Percentiles rank a stretch among this genome's conserved stretches.
Evolutionary conservation across 768 basidiomycete species (phyloP).

Genomic region (Russula earlei): DNA sequence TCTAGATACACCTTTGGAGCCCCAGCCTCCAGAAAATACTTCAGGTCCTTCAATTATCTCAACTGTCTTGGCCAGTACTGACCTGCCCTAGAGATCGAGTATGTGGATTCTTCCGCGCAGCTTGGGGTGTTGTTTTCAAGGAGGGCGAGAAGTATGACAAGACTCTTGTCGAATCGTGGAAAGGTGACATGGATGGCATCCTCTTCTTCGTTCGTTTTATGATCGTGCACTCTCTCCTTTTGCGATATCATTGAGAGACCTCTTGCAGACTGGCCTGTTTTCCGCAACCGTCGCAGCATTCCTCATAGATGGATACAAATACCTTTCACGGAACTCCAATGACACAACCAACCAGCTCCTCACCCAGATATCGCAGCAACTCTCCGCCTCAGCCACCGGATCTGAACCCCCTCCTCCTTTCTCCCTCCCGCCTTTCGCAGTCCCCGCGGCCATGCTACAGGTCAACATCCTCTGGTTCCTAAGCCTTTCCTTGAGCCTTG

Average conservation of each 20-base stretch:
- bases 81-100: background rate
- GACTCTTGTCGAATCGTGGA: slow-evolving; percentile 6
- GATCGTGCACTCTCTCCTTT: background rate
- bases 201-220: slow-evolving; percentile 2
- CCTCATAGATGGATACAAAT: background rate
- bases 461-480: slow-evolving; percentile 5
- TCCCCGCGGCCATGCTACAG: background rate
- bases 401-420: background rate
- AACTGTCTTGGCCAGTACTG: too few species aligned
- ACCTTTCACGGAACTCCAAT: background rate
- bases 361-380: slow-evolving; percentile 6
- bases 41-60: background rate
- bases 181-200: slow-evolving; percentile 4
- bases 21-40: background rate
- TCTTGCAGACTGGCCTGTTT: slow-evolving; percentile 3
- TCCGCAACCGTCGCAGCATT: background rate
- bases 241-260: background rate
- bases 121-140: slow-evolving; percentile 8
- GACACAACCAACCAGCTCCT: slow-evolving; percentile 5
- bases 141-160: slow-evolving; percentile 11
- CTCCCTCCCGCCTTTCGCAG: background rate
- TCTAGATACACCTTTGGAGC: background rate
- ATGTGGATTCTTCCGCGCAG: slow-evolving; percentile 6
- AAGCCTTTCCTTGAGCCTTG: background rate
- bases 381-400: background rate